Evolutionary conservation across 2,329 filamentous ascomycete genomes (phyloP).

Genomic region (Hirsutella rhossiliensis): DNA sequence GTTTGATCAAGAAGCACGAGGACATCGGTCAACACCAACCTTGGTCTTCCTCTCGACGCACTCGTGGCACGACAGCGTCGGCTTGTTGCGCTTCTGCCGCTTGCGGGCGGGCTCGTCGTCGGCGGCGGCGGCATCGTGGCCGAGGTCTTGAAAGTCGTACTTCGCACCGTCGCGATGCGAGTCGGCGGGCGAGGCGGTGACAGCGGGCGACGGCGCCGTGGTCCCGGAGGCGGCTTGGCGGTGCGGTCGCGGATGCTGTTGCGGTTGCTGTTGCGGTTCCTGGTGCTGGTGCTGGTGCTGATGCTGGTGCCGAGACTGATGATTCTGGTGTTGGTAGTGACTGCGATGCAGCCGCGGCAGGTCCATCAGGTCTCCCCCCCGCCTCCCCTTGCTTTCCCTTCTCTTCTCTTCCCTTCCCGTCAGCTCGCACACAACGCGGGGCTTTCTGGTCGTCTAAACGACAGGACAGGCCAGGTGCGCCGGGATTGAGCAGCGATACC

Average conservation of each 20-base stretch:
- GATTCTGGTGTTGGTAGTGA: neutral
- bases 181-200: neutral
- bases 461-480: too few relatives aligned
- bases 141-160: neutral
- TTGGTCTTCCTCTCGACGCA: constrained; percentile 78
- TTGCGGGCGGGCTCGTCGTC: constrained; percentile 40
- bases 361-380: neutral
- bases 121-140: constrained; percentile 8
- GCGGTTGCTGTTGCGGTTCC: neutral
- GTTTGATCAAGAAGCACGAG: neutral
- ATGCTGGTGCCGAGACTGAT: neutral
- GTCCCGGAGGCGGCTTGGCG: neutral
- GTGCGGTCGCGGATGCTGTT: neutral
- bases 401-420: too few relatives aligned
- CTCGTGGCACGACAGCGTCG: constrained; percentile 65
- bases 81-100: constrained; percentile 78
- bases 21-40: constrained; percentile 30
- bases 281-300: neutral
- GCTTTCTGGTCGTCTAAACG: too few relatives aligned
- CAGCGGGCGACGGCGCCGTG: too few relatives aligned
- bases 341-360: constrained; percentile 8
- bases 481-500: too few relatives aligned
- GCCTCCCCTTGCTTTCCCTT: too few relatives aligned
- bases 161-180: neutral
- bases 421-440: too few relatives aligned